Evolutionary conservation across 306 rosid species (phyloP), one percentile per base, ranked within the genome.

Genomic region (Quercus aquifolioides): DNA sequence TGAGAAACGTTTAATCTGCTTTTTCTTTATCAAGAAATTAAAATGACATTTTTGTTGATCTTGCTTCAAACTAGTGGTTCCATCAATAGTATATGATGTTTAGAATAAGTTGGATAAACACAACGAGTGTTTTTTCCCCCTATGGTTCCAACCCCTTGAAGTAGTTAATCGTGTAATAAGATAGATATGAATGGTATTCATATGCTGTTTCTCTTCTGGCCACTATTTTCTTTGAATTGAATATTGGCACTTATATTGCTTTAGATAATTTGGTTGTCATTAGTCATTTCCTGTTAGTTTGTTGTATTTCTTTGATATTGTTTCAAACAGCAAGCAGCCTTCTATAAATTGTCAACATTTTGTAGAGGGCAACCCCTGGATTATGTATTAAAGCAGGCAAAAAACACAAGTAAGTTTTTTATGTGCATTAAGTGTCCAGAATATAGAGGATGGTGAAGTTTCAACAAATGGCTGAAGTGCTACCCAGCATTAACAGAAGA

Each of bases 361-460:
- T 91, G 81, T 87, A 96, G 99, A 81, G 96, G 88, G 70, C 99
- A 91, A 77, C 98, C 99, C 76, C 98, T 98, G 21, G 99, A 95
- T 90, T 90, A 90, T 84, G 75, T 93, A 76, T 89, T 95, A 67
- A 90, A 96, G 90, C 96, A 95, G 80, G 98, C 98, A 64, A 96
- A 96, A 88, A 90, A 87, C 92, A 90, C 98, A 71, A 84, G 87
- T 83, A 95, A 95, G 82, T 93, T 93, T 86, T 91, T 93, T 30
- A 92, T 91, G 88, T 89, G 93, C 83, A 82, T 90, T 1, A 90
- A 86, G 89, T 84, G 84, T 92, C 81, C 94, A 90, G 65, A 84
- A 74, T 79, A 76, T 81, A 74, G 94, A 92, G 85, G 84, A 57
- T 13, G 84, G 82, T 38, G 94, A 89, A 82, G 80, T 80, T 83